Conservation (phyloP, 2,329 filamentous ascomycete genomes). For the Trichophyton mentagrophytes region DNA sequence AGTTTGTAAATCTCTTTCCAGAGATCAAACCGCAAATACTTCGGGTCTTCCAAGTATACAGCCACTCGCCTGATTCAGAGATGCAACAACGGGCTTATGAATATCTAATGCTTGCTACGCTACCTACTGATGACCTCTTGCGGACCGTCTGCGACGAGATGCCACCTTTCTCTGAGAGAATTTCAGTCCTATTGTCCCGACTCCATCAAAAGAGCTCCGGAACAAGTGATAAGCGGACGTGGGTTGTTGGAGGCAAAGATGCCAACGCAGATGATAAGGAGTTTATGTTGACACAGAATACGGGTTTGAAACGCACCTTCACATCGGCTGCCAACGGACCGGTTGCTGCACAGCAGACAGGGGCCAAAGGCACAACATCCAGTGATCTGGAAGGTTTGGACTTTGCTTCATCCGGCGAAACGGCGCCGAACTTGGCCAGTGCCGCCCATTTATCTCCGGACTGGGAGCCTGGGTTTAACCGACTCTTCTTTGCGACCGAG, state of each 20-base stretch:
- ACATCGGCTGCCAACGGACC: slow-evolving; percentile 42
- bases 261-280: slow-evolving; percentile 74
- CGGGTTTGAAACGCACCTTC: slow-evolving; percentile 75
- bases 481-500: slow-evolving; percentile 64
- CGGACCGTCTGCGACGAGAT: slow-evolving; percentile 96
- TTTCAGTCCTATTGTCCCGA: slow-evolving; percentile 80
- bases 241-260: slow-evolving; percentile 95
- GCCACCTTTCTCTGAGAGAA: slow-evolving; percentile 91
- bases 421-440: slow-evolving; percentile 74
- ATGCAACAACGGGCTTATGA: slow-evolving; percentile 94
- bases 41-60: slow-evolving; percentile 81
- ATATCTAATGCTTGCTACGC: slow-evolving; percentile 71
- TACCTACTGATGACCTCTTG: slow-evolving; percentile 80
- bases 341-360: slow-evolving; percentile 21
- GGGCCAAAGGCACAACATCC: slow-evolving; percentile 31
- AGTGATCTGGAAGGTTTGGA: slow-evolving; percentile 74
- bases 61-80: slow-evolving; percentile 87
- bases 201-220: slow-evolving; percentile 89
- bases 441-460: slow-evolving; percentile 86
- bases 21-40: slow-evolving; percentile 95
- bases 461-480: slow-evolving; percentile 84
- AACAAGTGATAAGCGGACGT: slow-evolving; percentile 89
- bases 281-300: slow-evolving; percentile 65
- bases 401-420: slow-evolving; percentile 46
- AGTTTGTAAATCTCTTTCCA: slow-evolving; percentile 95